A percentile compares a stretch with the other conserved stretches of the same genome.
Evolutionary conservation across 306 rosid species (phyloP).

Genomic region (Malus sieversii): DNA sequence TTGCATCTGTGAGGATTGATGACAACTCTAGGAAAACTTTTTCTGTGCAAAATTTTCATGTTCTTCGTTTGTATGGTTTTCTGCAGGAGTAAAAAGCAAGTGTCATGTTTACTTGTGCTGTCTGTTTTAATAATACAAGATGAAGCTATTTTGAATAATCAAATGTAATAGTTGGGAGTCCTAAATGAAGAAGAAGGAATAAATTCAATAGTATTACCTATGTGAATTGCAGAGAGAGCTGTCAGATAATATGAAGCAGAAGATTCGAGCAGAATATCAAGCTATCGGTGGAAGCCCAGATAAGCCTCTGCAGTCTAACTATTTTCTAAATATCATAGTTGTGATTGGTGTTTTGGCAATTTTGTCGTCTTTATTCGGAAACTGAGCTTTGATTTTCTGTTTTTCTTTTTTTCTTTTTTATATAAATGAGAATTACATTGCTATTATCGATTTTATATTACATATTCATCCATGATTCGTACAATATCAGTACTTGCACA

Average conservation of each 20-base stretch:
- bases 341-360: conserved; percentile 68
- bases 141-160: conserved; percentile 69
- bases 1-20: conserved; percentile 12
- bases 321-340: conserved; percentile 67
- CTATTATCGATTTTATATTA: too few species aligned
- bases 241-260: conserved; percentile 72
- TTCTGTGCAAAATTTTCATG: conserved; percentile 37
- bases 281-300: conserved; percentile 87
- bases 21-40: background rate
- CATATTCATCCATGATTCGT: background rate
- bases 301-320: conserved; percentile 70
- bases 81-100: conserved; percentile 81
- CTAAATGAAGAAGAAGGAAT: conserved; percentile 69
- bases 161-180: conserved; percentile 52
- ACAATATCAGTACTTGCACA: background rate
- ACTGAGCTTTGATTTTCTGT: conserved; percentile 24
- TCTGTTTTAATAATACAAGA: conserved; percentile 59
- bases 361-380: conserved; percentile 73
- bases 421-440: background rate
- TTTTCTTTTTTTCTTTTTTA: background rate
- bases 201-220: conserved; percentile 71
- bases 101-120: conserved; percentile 53
- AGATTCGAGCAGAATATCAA: conserved; percentile 79
- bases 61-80: conserved; percentile 46
- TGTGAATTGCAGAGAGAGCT: conserved; percentile 92